Evolutionary conservation across 345 rosid species (phyloP).

Genomic region (Passiflora organensis): DNA sequence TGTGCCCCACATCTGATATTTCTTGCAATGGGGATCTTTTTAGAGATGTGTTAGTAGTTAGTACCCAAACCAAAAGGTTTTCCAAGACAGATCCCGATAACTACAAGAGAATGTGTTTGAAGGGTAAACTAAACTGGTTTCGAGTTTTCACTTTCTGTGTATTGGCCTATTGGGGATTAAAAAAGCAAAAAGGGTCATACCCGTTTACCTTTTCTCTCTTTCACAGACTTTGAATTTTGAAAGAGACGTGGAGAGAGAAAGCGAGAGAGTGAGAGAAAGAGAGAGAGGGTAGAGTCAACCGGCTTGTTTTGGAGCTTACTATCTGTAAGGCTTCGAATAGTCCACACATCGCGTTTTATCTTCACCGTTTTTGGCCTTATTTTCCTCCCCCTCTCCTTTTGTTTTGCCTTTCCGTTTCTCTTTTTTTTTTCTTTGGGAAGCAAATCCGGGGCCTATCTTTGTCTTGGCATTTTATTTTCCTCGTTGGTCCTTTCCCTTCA

Average conservation of each 20-base stretch:
- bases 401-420: neutral
- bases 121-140: no score
- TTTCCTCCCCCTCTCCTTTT: neutral
- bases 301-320: conserved; percentile 40
- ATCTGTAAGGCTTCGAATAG: conserved; percentile 68
- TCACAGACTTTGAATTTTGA: conserved; percentile 37
- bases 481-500: neutral
- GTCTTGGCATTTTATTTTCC: conserved; percentile 9
- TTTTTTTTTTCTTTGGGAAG: no score
- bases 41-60: no score
- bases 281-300: conserved; percentile 71
- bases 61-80: no score
- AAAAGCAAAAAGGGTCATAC: no score
- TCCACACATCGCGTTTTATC: conserved; percentile 61
- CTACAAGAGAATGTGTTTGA: no score
- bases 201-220: no score
- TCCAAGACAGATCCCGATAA: no score
- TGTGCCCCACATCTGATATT: no score
- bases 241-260: conserved; percentile 6
- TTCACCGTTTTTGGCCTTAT: conserved; percentile 1
- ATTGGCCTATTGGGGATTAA: no score
- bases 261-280: conserved; percentile 2
- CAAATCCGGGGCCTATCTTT: conserved; percentile 9
- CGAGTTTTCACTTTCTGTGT: no score
- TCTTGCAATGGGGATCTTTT: no score